Evolutionary conservation across 2,329 filamentous ascomycete genomes (phyloP), one percentile per base, ranked within the genome.

Genomic region (Truncatella angustata): DNA sequence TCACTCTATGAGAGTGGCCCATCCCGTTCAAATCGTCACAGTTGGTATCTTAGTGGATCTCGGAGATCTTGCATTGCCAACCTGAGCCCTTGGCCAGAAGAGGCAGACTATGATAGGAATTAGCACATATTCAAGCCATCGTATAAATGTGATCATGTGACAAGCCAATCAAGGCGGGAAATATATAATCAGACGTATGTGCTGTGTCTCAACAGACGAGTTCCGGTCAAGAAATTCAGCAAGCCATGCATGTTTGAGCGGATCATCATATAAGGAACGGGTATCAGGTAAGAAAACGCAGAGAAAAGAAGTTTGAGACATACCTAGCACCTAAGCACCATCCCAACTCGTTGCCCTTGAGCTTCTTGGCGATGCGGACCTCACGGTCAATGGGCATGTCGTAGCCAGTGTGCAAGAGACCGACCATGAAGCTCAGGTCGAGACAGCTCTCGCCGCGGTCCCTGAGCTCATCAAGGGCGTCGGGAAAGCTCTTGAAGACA

Each of bases 351-450:
- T 97, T 97, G 52, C 86, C 86, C 76, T 95, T 93, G 67, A 99
- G 96, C 81, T 97, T 96, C 88, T 99, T 99, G 54, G 93, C 94
- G 67, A 97, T 96, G 79, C 90, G 93, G 59, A 99, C 91, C 72
- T 99, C 94, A 35, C 95, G 83, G 60, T 96, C 90, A 63, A 97
- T 86, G 4, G 93, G 93, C 91, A 99, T 97, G 61, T 97, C 94
- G 65, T 99, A 99, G 3, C 94, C 94, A 5, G 91, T 96, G 72
- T 97, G 92, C 50, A 97, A 76, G 52, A 99, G 78, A 23, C 90
- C 90, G 63, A 96, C 75, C 91, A 97, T 97, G 67, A 97, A 99
- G 76, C 90, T 99, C 62, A 99, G 76, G 71, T 99, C 94, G 63
- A 99, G 75, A 73, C 94, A 99, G 71, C 88, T 90, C 72, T 99